Evolutionary conservation across 2,329 filamentous ascomycete genomes (phyloP).

Genomic region (Exophiala dermatitidis): DNA sequence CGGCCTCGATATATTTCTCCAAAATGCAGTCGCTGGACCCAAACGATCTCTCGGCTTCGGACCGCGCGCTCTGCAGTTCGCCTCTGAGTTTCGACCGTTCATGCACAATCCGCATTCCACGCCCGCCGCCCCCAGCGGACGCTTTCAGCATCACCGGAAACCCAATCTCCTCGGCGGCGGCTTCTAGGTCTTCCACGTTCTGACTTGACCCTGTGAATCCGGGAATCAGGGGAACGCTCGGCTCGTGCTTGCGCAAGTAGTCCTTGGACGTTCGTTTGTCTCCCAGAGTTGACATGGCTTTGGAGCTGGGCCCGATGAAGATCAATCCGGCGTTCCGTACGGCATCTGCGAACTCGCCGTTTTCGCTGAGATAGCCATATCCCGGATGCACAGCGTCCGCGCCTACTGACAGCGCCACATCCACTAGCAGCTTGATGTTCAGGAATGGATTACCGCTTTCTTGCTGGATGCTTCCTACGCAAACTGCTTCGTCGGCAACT

Average conservation of each 20-base stretch:
- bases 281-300: constrained; percentile 32
- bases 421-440: constrained; percentile 29
- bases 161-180: constrained; percentile 27
- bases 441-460: constrained; percentile 28
- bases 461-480: constrained; percentile 26
- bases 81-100: constrained; percentile 30
- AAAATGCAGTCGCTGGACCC: constrained; percentile 38
- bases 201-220: constrained; percentile 27
- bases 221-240: constrained; percentile 30
- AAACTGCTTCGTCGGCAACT: constrained; percentile 32
- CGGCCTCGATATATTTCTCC: constrained; percentile 38
- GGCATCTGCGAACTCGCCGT: constrained; percentile 30
- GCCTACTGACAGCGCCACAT: constrained; percentile 23
- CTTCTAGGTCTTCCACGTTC: constrained; percentile 23
- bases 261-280: constrained; percentile 30
- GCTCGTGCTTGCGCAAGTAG: constrained; percentile 27
- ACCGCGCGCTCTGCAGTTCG: constrained; percentile 35
- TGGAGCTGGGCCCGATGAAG: constrained; percentile 32
- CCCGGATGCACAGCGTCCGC: constrained; percentile 33
- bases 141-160: constrained; percentile 44
- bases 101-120: constrained; percentile 37
- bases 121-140: constrained; percentile 44
- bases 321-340: constrained; percentile 30
- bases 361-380: constrained; percentile 35
- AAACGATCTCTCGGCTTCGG: constrained; percentile 39